Base-by-base conservation (phyloP, 1,139 yeast species). In the Candida sp. region DNA sequence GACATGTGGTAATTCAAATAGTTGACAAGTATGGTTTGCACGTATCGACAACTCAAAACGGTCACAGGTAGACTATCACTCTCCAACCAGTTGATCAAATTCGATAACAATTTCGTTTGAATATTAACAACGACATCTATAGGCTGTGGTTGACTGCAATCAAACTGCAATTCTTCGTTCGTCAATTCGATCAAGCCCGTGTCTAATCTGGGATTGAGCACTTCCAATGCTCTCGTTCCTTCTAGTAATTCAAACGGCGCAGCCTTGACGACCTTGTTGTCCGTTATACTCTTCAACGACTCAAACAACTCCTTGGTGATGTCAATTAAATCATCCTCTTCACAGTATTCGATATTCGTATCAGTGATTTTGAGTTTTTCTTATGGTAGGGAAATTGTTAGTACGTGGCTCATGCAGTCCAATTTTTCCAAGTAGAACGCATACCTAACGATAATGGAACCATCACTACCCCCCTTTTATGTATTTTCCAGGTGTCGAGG, bases 181-280 rank as follows among this genome's bases (percentile, higher is more conserved):
- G 70, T 58, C 34, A 85, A 63, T 23, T 68, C 54, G 9, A 88
- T 77, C 49, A 85, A 58, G 1, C 86, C 85, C 0, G 94, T 83
- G 58, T 88, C 96, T 44, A 88, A 67, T 53, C 78, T 79, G n/a
- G 75, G 69, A 60, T 87, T 88, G 50, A 78, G 69, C 5, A 84
- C 78, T 63, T 88, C 96, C 49, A 87, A 68, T 0, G 96, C 92
- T 58, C 90, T 81, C 0, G 96, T 86, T 0, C 93, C 93, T 59
- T 86, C 90, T 50, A 88, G 73, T 37, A 88, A 67, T 53, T 85
- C 81, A 65, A 87, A 87, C 37, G 67, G 63, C 0, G 80, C 74
- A 2, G 80, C 75, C 59, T 83, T 83, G 3, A 83, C 78, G 22
- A 88, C 84, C 44, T 72, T 72, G 37, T 65, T 63, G 33, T 75